Conservation (phyloP, 1,284 basidiomycete genomes). For the Moesziomyces globuligerus region DNA sequence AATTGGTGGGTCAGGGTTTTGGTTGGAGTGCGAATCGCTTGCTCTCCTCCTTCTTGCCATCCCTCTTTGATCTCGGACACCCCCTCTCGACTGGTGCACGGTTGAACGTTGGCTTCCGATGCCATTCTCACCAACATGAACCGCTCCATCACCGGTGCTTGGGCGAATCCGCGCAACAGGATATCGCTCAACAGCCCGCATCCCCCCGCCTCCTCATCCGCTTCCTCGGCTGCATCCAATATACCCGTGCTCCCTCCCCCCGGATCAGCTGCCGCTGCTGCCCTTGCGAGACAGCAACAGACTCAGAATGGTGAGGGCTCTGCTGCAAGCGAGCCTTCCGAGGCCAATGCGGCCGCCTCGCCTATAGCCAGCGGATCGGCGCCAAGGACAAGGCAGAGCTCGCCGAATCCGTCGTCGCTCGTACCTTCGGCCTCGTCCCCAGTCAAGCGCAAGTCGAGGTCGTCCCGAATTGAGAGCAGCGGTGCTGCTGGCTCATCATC, state of each 20-base stretch:
- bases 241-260: constrained; percentile 52
- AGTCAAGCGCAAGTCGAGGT: constrained; percentile 56
- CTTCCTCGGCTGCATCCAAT: constrained; percentile 27
- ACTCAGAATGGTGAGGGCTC: constrained; percentile 24
- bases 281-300: constrained; percentile 33
- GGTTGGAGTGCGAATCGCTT: background rate
- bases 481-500: constrained; percentile 12
- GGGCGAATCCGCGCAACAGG: constrained; percentile 54
- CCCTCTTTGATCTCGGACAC: background rate
- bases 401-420: constrained; percentile 11
- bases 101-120: constrained; percentile 22
- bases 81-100: background rate
- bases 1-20: background rate
- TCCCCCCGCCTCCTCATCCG: constrained; percentile 20
- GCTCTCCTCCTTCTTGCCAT: background rate
- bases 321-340: constrained; percentile 4
- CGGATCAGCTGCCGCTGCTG: constrained; percentile 56
- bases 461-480: constrained; percentile 36
- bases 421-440: constrained; percentile 21
- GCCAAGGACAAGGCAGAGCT: constrained; percentile 45
- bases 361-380: constrained; percentile 28
- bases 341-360: constrained; percentile 7
- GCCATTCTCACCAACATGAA: constrained; percentile 50
- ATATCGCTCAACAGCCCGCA: constrained; percentile 58
- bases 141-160: constrained; percentile 59